phyloP scores from a whole-genome alignment of 805 yeast species.

The Starmerella geochares region DNA sequence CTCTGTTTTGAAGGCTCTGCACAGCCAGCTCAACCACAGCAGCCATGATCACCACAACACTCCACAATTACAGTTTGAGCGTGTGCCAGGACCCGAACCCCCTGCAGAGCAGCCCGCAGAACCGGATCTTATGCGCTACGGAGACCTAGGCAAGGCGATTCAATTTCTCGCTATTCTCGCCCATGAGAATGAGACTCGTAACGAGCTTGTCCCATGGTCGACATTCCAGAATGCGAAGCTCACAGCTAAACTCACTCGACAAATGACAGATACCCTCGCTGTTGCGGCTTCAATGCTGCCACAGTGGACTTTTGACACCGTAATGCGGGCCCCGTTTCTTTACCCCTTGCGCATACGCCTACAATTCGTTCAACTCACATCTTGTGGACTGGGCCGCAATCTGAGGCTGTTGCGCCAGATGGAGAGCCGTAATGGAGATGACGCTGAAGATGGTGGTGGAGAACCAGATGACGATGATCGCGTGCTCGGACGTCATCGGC shows the following conservation, averaged over 20 bases:
- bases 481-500: conserved; percentile 55
- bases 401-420: conserved; percentile 71
- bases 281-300: conserved; percentile 84
- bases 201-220: conserved; percentile 9
- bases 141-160: conserved; percentile 1
- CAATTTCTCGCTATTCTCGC: conserved; percentile 11
- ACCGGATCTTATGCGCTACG: not conserved
- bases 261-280: conserved; percentile 77
- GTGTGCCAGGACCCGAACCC: not conserved
- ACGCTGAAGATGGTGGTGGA: not conserved
- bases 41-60: conserved; percentile 1
- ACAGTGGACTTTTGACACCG: conserved; percentile 67
- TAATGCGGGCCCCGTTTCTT: conserved; percentile 65
- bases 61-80: conserved; percentile 7
- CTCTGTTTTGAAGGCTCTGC: conserved; percentile 11
- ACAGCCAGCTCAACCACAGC: not conserved
- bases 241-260: conserved; percentile 76
- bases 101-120: not conserved
- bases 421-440: conserved; percentile 32
- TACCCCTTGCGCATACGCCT: conserved; percentile 76
- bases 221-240: conserved; percentile 44
- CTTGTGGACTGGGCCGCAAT: conserved; percentile 56
- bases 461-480: conserved; percentile 8
- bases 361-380: conserved; percentile 70
- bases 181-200: conserved; percentile 10